Percentiles rank a stretch among this genome's conserved stretches.
Conservation (phyloP, 2,329 filamentous ascomycete species). For the Sporothrix variecibatus region DNA sequence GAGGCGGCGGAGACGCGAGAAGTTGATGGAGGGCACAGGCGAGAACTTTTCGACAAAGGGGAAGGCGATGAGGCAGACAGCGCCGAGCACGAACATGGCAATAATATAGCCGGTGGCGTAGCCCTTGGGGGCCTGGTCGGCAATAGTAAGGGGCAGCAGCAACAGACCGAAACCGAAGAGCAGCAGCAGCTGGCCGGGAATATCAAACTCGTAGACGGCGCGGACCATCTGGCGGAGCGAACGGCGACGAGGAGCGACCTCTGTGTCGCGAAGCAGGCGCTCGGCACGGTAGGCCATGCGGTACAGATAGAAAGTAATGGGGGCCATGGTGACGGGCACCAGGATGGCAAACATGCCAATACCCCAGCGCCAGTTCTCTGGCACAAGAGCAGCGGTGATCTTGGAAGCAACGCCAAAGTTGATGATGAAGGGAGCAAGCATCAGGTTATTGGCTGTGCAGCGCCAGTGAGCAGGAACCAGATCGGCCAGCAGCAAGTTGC, state of each 20-base stretch:
- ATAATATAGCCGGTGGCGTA: background rate
- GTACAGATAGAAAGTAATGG: background rate
- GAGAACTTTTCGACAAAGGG: conserved; percentile 7
- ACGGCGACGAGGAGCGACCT: background rate
- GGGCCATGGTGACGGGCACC: background rate
- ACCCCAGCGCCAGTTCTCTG: background rate
- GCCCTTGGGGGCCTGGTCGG: conserved; percentile 2
- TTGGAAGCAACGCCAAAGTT: conserved; percentile 16
- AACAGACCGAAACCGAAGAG: background rate
- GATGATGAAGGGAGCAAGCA: conserved; percentile 18
- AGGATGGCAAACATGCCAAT: conserved; percentile 8
- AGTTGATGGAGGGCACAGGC: background rate
- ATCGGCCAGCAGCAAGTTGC: conserved; percentile 16
- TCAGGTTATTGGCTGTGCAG: conserved; percentile 20
- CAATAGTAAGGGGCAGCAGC: conserved; percentile 10
- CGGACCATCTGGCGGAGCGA: background rate
- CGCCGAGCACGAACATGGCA: conserved; percentile 1
- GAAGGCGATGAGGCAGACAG: background rate
- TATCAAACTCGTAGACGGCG: conserved; percentile 7
- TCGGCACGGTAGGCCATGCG: background rate
- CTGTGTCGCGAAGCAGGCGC: background rate
- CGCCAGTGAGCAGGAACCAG: conserved; percentile 1
- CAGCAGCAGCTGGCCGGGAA: background rate
- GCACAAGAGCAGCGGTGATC: conserved; percentile 16
- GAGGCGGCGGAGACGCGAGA: background rate